A percentile compares a stretch with the other conserved stretches of the same genome.
Conservation (phyloP, 1,139 yeast species). For the Scheffersomyces illinoinensis region DNA sequence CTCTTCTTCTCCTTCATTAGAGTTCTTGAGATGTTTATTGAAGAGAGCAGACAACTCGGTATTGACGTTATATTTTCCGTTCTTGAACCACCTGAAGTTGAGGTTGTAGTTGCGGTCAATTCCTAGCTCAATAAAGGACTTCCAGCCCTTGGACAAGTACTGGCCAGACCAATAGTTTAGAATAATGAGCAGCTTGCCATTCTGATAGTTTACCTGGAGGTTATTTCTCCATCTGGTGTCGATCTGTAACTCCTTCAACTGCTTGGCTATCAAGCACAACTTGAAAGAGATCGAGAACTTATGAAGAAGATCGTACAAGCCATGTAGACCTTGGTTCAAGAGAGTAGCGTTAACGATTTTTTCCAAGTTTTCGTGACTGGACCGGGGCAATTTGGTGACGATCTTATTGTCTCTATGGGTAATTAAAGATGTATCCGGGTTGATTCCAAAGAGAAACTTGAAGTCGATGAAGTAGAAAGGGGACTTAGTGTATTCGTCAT, state of each 20-base stretch:
- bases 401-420: constrained; percentile 29
- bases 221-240: constrained; percentile 64
- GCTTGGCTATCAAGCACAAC: constrained; percentile 66
- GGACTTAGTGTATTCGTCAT: constrained; percentile 41
- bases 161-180: constrained; percentile 71
- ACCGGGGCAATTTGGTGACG: constrained; percentile 33
- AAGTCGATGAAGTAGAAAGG: constrained; percentile 82
- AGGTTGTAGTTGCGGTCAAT: constrained; percentile 53
- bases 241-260: constrained; percentile 54
- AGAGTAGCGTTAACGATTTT: constrained; percentile 58
- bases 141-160: constrained; percentile 37
- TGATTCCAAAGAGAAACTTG: constrained; percentile 56
- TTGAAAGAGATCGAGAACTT: constrained; percentile 74
- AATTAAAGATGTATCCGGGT: constrained; percentile 35
- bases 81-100: constrained; percentile 68
- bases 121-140: constrained; percentile 65
- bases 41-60: not conserved
- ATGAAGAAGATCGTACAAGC: constrained; percentile 68
- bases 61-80: constrained; percentile 40
- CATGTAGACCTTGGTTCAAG: constrained; percentile 51
- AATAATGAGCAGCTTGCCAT: constrained; percentile 60
- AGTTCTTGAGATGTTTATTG: not conserved
- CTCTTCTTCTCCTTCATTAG: constrained; percentile 6
- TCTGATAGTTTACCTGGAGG: constrained; percentile 64
- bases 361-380: constrained; percentile 51